Evolutionary conservation across 371 early-diverging fungal species (phyloP), one percentile per base, ranked within the genome.

Genomic region (Mortierella sp.): DNA sequence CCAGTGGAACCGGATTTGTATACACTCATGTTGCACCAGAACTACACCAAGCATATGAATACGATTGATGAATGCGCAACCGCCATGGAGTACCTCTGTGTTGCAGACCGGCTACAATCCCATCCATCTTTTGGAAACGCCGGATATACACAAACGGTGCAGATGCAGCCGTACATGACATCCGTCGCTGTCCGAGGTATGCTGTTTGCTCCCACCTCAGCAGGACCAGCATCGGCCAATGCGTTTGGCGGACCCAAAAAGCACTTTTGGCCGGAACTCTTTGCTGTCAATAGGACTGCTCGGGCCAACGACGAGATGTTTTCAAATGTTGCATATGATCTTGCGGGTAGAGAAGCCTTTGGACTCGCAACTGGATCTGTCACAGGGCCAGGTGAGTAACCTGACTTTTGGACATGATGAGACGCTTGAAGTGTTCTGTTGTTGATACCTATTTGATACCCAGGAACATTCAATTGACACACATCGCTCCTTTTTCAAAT

Each of bases 1-100:
- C 89, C 90, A 41, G 72, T 90, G 12, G 91, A 90, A 21, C 82
- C 89, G 4, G 88, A 83, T 44, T 68, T 87, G n/a, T 91, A 88
- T 58, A 76, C 81, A 3, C 75, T 88, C 32, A 89, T 89, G 79
- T 88, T 92, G 4, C 89, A 90, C 70, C 89, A 92, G 77, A 92
- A 92, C 85, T 92, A 89, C 41, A 74, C 79, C 0, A 78, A 79
- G 14, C 82, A 84, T 48, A 51, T 81, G 79, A 70, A 32, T 16
- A 63, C 58, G 1, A 79, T 84, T 21, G 68, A 76, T 3, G 85
- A 84, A 54, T 84, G 85, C 29, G 70, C 60, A 16, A 81, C 81
- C 0, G 85, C 85, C 3, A 81, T 81, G 35, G 81, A 84, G 8
- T 81, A 84, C 18, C 58, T 84, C 0, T 78, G 78, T 70, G 24